phyloP scores from a whole-genome alignment of 1,284 basidiomycete genomes.

The Cryptococcus sp. region DNA sequence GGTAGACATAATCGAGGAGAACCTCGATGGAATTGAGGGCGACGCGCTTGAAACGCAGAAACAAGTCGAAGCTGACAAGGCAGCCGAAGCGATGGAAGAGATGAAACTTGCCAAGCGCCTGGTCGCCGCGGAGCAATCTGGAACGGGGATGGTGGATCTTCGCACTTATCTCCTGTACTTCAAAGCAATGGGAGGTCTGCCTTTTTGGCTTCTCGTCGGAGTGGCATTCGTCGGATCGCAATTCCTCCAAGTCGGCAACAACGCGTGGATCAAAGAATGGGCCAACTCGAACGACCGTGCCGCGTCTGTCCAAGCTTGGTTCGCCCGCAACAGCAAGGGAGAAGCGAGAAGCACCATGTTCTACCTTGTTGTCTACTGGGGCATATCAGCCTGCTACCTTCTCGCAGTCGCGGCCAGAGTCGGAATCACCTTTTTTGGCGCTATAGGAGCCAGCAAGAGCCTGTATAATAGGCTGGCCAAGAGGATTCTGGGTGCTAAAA shows the following conservation, averaged over 20 bases:
- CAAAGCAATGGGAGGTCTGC: constrained; percentile 36
- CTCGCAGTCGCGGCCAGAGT: constrained; percentile 43
- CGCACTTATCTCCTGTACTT: constrained; percentile 47
- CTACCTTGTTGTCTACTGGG: constrained; percentile 46
- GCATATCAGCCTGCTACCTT: constrained; percentile 44
- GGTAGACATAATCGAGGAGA: constrained; percentile 36
- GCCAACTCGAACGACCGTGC: constrained; percentile 32
- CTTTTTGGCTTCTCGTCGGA: constrained; percentile 44
- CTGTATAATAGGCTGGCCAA: constrained; percentile 45
- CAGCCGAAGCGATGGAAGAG: constrained; percentile 15
- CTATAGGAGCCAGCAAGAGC: constrained; percentile 39
- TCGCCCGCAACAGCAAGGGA: neutral
- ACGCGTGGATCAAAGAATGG: constrained; percentile 52
- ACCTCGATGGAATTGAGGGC: constrained; percentile 65
- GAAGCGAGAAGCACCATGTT: constrained; percentile 28
- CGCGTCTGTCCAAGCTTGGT: neutral
- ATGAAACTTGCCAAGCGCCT: constrained; percentile 43
- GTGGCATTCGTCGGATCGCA: constrained; percentile 45
- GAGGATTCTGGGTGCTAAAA: constrained; percentile 50
- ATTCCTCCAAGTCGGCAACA: constrained; percentile 47
- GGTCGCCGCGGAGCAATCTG: constrained; percentile 43
- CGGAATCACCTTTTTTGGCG: constrained; percentile 42
- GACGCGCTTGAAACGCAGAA: constrained; percentile 57
- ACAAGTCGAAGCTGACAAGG: constrained; percentile 33
- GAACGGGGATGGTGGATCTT: constrained; percentile 39